Evolutionary conservation across 371 early-diverging fungal species (phyloP).

Genomic region (Capillidium rhysosporum): DNA sequence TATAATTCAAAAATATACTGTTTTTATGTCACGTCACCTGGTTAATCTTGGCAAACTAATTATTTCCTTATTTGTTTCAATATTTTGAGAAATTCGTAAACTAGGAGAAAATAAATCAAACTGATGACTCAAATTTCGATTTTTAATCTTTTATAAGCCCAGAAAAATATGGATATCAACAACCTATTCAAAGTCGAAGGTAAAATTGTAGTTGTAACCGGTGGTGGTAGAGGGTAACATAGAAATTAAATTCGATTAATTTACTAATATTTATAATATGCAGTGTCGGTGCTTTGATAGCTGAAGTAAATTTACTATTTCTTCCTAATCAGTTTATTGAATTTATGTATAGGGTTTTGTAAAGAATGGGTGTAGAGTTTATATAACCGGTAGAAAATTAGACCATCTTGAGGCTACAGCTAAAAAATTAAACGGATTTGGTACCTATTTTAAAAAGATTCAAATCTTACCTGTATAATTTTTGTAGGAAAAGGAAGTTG

Average conservation of each 20-base stretch:
- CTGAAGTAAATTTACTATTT: conserved; percentile 16
- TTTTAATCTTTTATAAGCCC: too few species aligned
- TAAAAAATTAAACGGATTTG: conserved; percentile 27
- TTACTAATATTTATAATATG: not conserved
- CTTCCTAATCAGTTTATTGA: not conserved
- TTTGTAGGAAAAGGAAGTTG: conserved; percentile 31
- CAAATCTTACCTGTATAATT: not conserved
- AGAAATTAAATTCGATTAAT: not conserved
- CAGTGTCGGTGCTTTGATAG: conserved; percentile 48
- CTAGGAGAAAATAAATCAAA: too few species aligned
- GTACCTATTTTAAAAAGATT: conserved; percentile 9
- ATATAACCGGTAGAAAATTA: conserved; percentile 45
- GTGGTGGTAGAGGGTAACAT: conserved; percentile 53
- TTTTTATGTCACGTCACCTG: too few species aligned
- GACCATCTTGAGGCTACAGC: conserved; percentile 39
- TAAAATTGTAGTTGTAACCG: conserved; percentile 82
- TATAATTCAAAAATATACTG: too few species aligned
- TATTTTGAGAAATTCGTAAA: too few species aligned
- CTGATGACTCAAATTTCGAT: too few species aligned
- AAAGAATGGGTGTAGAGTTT: conserved; percentile 57
- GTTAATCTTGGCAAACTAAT: too few species aligned
- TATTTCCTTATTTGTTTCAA: too few species aligned
- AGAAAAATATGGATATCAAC: conserved; percentile 7
- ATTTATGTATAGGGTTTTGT: conserved; percentile 34
- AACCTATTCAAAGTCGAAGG: conserved; percentile 54